Evolutionary conservation across 2,329 filamentous ascomycete species (phyloP), one percentile per base, ranked within the genome.

Genomic region (Calonectria fujianensis): DNA sequence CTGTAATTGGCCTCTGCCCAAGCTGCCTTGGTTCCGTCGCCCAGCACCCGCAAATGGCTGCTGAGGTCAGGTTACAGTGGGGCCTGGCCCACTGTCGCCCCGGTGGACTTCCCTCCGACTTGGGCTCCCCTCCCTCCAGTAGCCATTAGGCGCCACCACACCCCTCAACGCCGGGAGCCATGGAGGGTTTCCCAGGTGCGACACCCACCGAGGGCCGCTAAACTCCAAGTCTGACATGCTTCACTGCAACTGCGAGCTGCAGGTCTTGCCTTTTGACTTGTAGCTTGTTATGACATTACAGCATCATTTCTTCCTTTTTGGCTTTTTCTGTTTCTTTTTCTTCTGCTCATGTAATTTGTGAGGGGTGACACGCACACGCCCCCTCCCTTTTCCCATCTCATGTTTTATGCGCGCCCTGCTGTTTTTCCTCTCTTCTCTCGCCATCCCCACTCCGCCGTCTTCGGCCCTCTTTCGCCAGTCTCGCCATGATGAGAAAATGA

Each of bases 11-110:
- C 61, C 27, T 31, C 16, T 45, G 59, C 24, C 59, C 27, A 41
- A n/a, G 13, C 37, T 64, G 39, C 39, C 61, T 48, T 45, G 61
- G 61, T 18, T 24, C 27, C 37, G 61, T 45, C 27, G 61, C 37
- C 39, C 27, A 32, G 24, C 37, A 48, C 35, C 39, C 37, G 59
- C 59, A 48, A 61, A 32, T 64, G 61, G 27, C 27, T 52, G 69
- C 69, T 72, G 61, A 72, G 70, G 70, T 72, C 48, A 73, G 71
- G 65, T 66, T 75, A 4, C 61, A 63, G 75, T 70, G 75, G 71
- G 39, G 59, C 61, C 10, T 51, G 39, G 68, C 63, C 52, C 74
- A 52, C 70, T 70, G 64, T 63, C 37, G 37, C 57, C 48, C 57
- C 50, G 61, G 70, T 72, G 71, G 76, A 74, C 75, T 51, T 69